A percentile compares a stretch with the other conserved stretches of the same genome.
Conservation (phyloP, 108 stramenopile genomes). For the Aureococcus anophagefferens region DNA sequence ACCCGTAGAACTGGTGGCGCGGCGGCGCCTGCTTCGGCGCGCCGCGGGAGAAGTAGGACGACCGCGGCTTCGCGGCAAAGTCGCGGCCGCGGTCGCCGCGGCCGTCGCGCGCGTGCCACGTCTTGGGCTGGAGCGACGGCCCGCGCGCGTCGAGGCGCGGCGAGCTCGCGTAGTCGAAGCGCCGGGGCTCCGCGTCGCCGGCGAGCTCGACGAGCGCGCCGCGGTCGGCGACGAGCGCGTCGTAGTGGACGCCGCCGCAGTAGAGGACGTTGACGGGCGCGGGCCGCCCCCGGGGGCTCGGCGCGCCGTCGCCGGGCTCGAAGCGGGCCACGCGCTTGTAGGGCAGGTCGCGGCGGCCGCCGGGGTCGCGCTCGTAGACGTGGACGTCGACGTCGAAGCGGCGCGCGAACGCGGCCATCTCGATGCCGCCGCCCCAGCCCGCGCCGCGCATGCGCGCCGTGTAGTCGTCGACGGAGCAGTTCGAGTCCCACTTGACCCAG, state of each 20-base stretch:
- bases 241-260: conserved; percentile 32
- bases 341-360: not conserved
- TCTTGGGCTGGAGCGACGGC: too few relatives aligned
- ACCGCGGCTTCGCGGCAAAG: too few relatives aligned
- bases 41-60: too few relatives aligned
- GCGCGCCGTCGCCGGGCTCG: conserved; percentile 1
- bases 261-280: conserved; percentile 19
- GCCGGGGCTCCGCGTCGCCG: too few relatives aligned
- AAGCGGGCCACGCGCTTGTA: conserved; percentile 26
- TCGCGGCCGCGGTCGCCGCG: too few relatives aligned
- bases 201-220: too few relatives aligned
- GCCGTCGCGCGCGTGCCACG: too few relatives aligned
- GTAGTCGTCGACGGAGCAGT: conserved; percentile 6
- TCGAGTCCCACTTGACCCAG: conserved; percentile 28
- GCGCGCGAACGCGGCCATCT: conserved; percentile 21
- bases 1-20: too few relatives aligned
- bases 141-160: too few relatives aligned
- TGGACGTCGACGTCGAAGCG: conserved; percentile 11
- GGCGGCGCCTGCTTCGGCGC: too few relatives aligned
- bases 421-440: conserved; percentile 32
- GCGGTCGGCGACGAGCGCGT: not conserved
- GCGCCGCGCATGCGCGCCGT: conserved; percentile 4
- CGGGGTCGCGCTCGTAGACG: conserved; percentile 19
- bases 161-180: too few relatives aligned
- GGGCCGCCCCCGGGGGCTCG: not conserved